A percentile compares a stretch with the other conserved stretches of the same genome.
phyloP scores from a whole-genome alignment of 1,284 basidiomycete species.

The Afroboletus lepidellus region DNA sequence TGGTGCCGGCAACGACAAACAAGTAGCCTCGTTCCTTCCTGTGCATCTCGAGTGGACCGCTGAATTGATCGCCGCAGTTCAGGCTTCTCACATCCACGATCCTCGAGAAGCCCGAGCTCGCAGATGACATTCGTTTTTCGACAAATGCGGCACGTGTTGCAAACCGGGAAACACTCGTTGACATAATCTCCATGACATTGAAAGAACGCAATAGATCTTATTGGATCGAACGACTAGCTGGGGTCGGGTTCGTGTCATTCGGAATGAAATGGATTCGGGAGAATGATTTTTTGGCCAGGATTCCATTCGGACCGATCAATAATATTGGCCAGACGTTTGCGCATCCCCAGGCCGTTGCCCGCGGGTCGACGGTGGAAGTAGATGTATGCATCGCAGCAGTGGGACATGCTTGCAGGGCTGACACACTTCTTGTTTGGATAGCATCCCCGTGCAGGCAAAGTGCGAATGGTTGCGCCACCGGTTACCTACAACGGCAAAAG shows the following conservation, averaged over 20 bases:
- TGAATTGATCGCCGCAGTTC: slow-evolving; percentile 53
- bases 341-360: slow-evolving; percentile 82
- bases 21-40: slow-evolving; percentile 45
- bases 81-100: slow-evolving; percentile 59
- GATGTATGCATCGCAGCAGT: slow-evolving; percentile 43
- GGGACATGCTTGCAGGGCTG: slow-evolving; percentile 16
- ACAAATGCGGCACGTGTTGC: slow-evolving; percentile 77
- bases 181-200: slow-evolving; percentile 66
- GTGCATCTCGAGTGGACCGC: slow-evolving; percentile 1
- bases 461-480: slow-evolving; percentile 86
- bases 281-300: slow-evolving; percentile 40
- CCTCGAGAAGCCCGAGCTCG: slow-evolving; percentile 57
- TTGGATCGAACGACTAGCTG: slow-evolving; percentile 75
- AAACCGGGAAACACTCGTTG: slow-evolving; percentile 73
- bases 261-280: slow-evolving; percentile 4
- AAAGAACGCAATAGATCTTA: slow-evolving; percentile 57
- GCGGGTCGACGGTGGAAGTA: slow-evolving; percentile 60
- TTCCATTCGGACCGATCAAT: slow-evolving; percentile 93
- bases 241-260: slow-evolving; percentile 60
- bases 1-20: slow-evolving; percentile 89
- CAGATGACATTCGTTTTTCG: slow-evolving; percentile 59
- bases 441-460: slow-evolving; percentile 77
- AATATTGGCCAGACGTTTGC: slow-evolving; percentile 88
- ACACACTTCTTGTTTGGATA: slow-evolving; percentile 28
- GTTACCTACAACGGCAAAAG: slow-evolving; percentile 85